Conservation (phyloP, 352 stramenopile species). For the Halophytophthora batemanensis region DNA sequence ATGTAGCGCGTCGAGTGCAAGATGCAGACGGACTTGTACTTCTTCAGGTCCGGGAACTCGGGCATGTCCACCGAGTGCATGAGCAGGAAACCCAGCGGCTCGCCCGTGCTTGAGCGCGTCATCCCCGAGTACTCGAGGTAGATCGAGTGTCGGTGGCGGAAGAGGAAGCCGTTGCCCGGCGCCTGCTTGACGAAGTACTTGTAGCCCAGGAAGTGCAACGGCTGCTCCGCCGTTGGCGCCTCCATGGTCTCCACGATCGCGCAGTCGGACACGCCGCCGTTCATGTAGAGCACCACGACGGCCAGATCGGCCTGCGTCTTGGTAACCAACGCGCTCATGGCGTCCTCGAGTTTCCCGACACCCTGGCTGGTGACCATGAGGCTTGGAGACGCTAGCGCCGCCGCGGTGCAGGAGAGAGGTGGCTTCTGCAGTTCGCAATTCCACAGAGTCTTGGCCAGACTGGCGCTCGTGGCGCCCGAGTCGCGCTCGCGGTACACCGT, state of each 20-base stretch:
- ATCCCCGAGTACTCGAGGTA: conserved; percentile 45
- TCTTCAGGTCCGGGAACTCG: conserved; percentile 37
- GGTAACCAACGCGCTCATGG: conserved; percentile 49
- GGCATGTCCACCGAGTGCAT: conserved; percentile 38
- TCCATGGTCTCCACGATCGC: conserved; percentile 52
- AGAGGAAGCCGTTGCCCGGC: conserved; percentile 23
- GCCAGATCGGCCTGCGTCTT: conserved; percentile 42
- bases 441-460: conserved; percentile 15
- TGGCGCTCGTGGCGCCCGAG: conserved; percentile 19
- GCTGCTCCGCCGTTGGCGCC: conserved; percentile 32
- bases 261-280: conserved; percentile 54
- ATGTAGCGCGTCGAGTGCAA: conserved; percentile 45
- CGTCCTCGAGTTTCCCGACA: conserved; percentile 39
- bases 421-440: conserved; percentile 21
- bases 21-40: conserved; percentile 38
- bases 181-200: conserved; percentile 56
- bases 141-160: conserved; percentile 31
- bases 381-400: conserved; percentile 18
- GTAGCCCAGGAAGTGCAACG: conserved; percentile 50
- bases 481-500: conserved; percentile 42
- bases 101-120: conserved; percentile 24
- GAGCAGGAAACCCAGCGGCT: conserved; percentile 40
- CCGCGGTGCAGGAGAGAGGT: conserved; percentile 18
- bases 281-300: conserved; percentile 50
- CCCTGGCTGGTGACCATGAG: conserved; percentile 34